Evolutionary conservation across 805 yeast genomes (phyloP), one percentile per base, ranked within the genome.

Genomic region (Hanseniaspora nectarophila): DNA sequence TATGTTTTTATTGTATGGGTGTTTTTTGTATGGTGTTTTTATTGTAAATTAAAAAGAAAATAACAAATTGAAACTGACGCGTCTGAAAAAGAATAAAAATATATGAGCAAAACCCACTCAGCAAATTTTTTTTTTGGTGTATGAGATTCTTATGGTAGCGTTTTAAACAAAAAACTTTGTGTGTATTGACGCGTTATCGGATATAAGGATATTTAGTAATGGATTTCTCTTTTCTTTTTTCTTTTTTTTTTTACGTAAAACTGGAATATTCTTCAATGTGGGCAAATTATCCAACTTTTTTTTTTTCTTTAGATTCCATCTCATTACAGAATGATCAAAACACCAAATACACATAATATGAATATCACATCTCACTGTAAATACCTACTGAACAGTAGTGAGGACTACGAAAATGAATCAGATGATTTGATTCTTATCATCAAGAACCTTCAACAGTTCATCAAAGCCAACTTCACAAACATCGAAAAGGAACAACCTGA

Each of bases 401-500:
- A 50, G 15, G 18, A 28, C 10, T 44, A 50, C n/a, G 28, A 42
- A 34, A 47, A 24, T 6, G 34, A 16, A 15, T 54, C 55, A 15
- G 53, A 43, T 23, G 29, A 40, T 15, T 33, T 46, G 9, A 31
- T 55, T 10, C 29, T 4, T 10, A 42, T 45, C 24, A 32, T 40
- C 15, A 33, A 34, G 4, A 32, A 37, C 54, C 46, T 34, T 55
- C 62, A 21, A 53, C 49, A 29, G 1, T 89, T 83, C 61, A 68
- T 84, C 15, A 94, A 86, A 63, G 66, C 75, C 47, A 89, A 89
- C 63, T 85, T 74, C 65, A 85, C 95, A 0, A 32, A 56, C 60
- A 28, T 44, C 18, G 23, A 35, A 23, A 24, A 43, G 7, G 42
- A 16, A 3, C 29, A 45, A 4, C 16, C 45, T 13, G 23, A 24